A percentile compares a stretch with the other conserved stretches of the same genome.
Evolutionary conservation across 176 grass and related monocot genomes (phyloP).

Genomic region (Musa itinerans): DNA sequence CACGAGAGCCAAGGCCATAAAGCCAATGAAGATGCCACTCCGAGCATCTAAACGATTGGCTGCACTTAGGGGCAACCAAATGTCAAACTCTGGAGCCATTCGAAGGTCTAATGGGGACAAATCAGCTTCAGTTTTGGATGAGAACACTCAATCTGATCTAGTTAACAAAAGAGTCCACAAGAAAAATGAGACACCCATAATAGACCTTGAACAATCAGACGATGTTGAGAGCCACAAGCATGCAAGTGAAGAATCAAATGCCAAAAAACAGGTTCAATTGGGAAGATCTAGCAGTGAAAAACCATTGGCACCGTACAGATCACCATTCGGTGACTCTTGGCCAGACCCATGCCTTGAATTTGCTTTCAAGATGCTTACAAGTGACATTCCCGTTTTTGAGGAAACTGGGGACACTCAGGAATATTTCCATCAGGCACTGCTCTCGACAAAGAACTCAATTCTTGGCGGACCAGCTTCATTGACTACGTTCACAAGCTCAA

Average conservation of each 20-base stretch:
- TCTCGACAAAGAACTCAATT: background rate
- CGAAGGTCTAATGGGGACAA: constrained; percentile 17
- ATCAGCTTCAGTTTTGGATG: background rate
- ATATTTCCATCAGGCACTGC: background rate
- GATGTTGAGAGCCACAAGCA: background rate
- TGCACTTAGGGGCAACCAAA: constrained; percentile 32
- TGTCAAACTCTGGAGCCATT: constrained; percentile 9
- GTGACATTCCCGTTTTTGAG: constrained; percentile 11
- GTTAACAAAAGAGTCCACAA: background rate
- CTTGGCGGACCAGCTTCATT: background rate
- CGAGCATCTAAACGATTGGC: constrained; percentile 52
- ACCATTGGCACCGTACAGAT: background rate
- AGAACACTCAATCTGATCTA: background rate
- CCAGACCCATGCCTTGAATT: constrained; percentile 32
- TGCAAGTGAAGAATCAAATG: background rate
- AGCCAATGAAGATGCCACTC: constrained; percentile 25
- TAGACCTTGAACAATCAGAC: background rate
- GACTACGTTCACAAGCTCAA: background rate
- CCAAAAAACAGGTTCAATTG: background rate
- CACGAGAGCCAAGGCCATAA: constrained; percentile 23
- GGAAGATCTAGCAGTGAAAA: background rate
- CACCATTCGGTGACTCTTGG: constrained; percentile 11
- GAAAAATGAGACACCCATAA: background rate
- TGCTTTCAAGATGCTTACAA: constrained; percentile 24
- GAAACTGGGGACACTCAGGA: background rate